phyloP scores from a whole-genome alignment of 1,284 basidiomycete genomes.

The Amylostereum chailletii region DNA sequence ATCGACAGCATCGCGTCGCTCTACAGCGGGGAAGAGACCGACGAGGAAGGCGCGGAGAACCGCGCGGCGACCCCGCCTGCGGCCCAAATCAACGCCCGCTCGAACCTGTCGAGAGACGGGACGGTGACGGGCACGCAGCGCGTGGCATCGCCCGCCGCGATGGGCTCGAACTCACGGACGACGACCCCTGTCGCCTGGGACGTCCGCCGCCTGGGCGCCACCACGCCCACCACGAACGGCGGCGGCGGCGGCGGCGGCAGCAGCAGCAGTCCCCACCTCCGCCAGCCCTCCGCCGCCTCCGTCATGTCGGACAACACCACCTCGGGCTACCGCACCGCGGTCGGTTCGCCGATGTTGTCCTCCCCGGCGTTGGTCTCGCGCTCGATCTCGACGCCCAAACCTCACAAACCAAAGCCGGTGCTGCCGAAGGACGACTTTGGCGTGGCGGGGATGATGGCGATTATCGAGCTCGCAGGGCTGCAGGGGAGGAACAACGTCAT shows the following conservation, averaged over 20 bases:
- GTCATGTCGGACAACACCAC: conserved; percentile 44
- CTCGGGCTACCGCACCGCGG: conserved; percentile 46
- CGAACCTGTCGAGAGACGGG: conserved; percentile 28
- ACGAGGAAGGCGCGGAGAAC: conserved; percentile 8
- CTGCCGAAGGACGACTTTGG: conserved; percentile 80
- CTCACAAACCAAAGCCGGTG: conserved; percentile 25
- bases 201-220: conserved; percentile 22
- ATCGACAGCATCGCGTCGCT: conserved; percentile 33
- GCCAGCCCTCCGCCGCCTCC: conserved; percentile 57
- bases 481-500: conserved; percentile 28
- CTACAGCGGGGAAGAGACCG: conserved; percentile 43
- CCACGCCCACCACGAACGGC: conserved; percentile 25
- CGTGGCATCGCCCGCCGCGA: conserved; percentile 17
- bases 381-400: conserved; percentile 17
- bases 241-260: conserved; percentile 4
- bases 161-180: conserved; percentile 16
- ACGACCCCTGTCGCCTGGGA: conserved; percentile 16
- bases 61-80: conserved; percentile 14
- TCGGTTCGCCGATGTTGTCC: conserved; percentile 17
- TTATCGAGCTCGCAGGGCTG: conserved; percentile 64
- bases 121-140: conserved; percentile 20
- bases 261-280: conserved; percentile 25
- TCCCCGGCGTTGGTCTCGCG: conserved; percentile 18
- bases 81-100: conserved; percentile 17
- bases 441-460: conserved; percentile 70